Evolutionary conservation across 495 filamentous ascomycete species (phyloP).

Genomic region (Talaromyces stipitatus): DNA sequence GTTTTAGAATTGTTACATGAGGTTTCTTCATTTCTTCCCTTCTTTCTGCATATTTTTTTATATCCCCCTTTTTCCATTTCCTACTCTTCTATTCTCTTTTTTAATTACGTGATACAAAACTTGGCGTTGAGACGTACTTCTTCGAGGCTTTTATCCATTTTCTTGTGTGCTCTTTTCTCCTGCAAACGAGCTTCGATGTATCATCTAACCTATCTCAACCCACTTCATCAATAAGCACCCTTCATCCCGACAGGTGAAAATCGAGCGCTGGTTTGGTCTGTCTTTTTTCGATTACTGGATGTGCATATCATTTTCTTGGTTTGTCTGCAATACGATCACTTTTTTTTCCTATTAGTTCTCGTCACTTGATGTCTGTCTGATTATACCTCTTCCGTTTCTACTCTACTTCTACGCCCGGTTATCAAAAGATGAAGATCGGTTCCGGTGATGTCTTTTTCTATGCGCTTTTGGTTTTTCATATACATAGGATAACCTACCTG

Average conservation of each 20-base stretch:
- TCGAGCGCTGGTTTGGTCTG: neutral
- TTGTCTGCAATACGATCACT: neutral
- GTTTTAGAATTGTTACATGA: slow-evolving; percentile 9
- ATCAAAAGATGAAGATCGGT: neutral
- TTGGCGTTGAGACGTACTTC: slow-evolving; percentile 38
- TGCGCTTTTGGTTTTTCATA: too few species aligned
- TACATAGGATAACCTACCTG: neutral
- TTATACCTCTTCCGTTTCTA: neutral
- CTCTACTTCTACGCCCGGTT: neutral
- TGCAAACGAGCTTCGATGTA: slow-evolving; percentile 1
- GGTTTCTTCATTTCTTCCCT: slow-evolving; percentile 3
- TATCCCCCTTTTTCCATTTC: slow-evolving; percentile 21
- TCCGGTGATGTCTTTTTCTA: neutral
- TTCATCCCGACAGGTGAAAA: neutral
- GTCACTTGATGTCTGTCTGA: neutral
- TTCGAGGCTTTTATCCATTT: slow-evolving; percentile 13
- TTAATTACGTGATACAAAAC: slow-evolving; percentile 21
- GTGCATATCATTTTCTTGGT: neutral
- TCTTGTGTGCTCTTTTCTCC: neutral
- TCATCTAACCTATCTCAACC: neutral
- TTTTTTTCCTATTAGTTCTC: neutral
- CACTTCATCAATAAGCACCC: neutral
- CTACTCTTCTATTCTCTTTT: slow-evolving; percentile 18
- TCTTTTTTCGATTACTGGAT: neutral
- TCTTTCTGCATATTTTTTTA: slow-evolving; percentile 14